Evolutionary conservation across 192 early-diverging fungal species (phyloP).

Genomic region (Dissophora globulifera): DNA sequence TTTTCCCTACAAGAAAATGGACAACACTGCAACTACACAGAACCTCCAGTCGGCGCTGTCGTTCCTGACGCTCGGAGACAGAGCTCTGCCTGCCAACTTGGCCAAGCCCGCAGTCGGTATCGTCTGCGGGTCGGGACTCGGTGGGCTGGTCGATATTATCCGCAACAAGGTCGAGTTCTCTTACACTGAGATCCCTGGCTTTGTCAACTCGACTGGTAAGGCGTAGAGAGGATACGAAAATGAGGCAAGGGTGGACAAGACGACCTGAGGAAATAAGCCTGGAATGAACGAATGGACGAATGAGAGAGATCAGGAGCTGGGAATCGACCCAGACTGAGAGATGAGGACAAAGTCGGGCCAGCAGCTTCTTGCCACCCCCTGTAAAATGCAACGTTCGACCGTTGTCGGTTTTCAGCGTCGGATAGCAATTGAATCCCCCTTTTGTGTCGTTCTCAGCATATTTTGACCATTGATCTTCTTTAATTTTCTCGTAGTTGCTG

Average conservation of each 20-base stretch:
- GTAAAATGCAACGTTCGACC: too few species aligned
- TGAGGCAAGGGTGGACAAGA: too few species aligned
- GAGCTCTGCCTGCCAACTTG: slow-evolving; percentile 44
- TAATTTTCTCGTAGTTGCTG: slow-evolving; percentile 57
- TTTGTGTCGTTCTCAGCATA: too few species aligned
- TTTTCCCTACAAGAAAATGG: slow-evolving; percentile 17
- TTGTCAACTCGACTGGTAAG: slow-evolving; percentile 79
- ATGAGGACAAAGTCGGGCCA: not conserved
- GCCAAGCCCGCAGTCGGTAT: slow-evolving; percentile 75
- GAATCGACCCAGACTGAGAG: not conserved
- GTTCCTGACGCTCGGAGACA: slow-evolving; percentile 41
- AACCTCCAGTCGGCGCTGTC: slow-evolving; percentile 40
- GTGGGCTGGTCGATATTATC: slow-evolving; percentile 79
- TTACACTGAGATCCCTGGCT: slow-evolving; percentile 87
- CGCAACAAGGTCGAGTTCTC: slow-evolving; percentile 69
- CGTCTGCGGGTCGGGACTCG: slow-evolving; percentile 86
- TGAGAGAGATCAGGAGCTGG: too few species aligned
- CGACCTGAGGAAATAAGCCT: not conserved
- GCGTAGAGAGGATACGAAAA: too few species aligned
- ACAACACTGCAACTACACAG: slow-evolving; percentile 46
- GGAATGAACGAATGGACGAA: not conserved
- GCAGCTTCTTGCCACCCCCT: too few species aligned
- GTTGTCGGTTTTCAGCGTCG: too few species aligned
- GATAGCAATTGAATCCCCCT: too few species aligned
- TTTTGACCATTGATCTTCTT: too few species aligned